These are phyloP conservation scores for Coemansia sp. DNA, from an alignment of 192 early-diverging fungal genomes.

Conservation along the genomic window DNA sequence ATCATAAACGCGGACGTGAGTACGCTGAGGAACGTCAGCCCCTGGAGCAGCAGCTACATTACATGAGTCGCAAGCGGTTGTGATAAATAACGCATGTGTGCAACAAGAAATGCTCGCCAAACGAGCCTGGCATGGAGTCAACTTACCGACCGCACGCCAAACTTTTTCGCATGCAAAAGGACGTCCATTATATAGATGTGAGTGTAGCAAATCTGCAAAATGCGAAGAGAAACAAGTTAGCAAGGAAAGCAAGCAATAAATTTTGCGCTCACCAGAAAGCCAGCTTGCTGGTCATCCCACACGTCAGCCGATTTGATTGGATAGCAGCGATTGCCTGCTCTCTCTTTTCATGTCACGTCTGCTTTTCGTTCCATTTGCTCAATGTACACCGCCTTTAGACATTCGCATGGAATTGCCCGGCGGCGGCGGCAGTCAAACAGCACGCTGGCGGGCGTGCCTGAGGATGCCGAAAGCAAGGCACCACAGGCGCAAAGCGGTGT, in stretches of 20 bases:
- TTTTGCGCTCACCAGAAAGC: background rate
- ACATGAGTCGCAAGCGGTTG: background rate
- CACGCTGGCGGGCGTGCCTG: background rate
- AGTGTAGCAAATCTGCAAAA: slow-evolving; percentile 1
- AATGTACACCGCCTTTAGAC: slow-evolving; percentile 1
- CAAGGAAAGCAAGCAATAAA: background rate
- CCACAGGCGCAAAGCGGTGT: background rate
- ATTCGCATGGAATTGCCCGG: background rate
- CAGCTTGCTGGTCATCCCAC: background rate
- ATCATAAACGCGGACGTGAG: slow-evolving; percentile 92
- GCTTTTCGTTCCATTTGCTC: background rate
- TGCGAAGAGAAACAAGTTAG: background rate
- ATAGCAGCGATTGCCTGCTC: background rate
- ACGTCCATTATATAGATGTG: slow-evolving; percentile 35
- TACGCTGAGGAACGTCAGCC: slow-evolving; percentile 87
- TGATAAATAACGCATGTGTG: background rate
- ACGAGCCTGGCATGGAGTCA: background rate
- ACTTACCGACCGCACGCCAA: slow-evolving; percentile 50
- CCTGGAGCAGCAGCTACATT: slow-evolving; percentile 60
- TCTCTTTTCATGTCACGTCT: background rate
- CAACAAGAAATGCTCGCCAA: background rate
- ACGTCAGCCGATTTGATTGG: slow-evolving; percentile 14
- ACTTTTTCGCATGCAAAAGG: slow-evolving; percentile 34
- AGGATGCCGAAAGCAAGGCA: background rate
- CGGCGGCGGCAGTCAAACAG: background rate